Percentiles rank a stretch among this genome's conserved stretches.
Conservation (phyloP, 139 green algal species). For the Micractinium conductrix region DNA sequence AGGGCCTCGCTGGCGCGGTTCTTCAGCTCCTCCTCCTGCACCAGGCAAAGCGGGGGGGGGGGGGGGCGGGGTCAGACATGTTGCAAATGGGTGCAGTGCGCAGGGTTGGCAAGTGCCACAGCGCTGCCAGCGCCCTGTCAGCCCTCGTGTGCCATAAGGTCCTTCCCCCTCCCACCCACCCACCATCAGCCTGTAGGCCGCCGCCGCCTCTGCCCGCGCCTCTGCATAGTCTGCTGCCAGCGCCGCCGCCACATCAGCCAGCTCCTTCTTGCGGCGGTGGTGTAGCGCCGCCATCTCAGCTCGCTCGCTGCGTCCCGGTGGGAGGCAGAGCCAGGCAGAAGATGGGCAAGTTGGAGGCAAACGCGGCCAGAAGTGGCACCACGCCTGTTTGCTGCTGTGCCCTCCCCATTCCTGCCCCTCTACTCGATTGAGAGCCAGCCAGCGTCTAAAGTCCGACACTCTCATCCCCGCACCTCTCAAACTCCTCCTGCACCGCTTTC, state of each 20-base stretch:
- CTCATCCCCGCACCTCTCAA: conserved; percentile 57
- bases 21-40: conserved; percentile 30
- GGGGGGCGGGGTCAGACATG: too few relatives aligned
- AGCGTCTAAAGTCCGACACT: too few relatives aligned
- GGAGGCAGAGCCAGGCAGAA: too few relatives aligned
- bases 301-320: conserved; percentile 57
- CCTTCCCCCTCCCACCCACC: background rate
- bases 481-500: conserved; percentile 71
- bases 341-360: too few relatives aligned
- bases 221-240: conserved; percentile 71
- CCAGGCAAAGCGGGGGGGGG: too few relatives aligned
- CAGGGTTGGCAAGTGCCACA: too few relatives aligned
- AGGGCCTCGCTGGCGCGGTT: conserved; percentile 74
- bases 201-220: conserved; percentile 38
- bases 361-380: too few relatives aligned
- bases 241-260: conserved; percentile 77
- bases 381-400: too few relatives aligned
- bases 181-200: conserved; percentile 27
- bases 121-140: background rate
- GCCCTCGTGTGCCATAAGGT: background rate
- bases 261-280: conserved; percentile 78
- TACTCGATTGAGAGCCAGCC: too few relatives aligned
- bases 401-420: too few relatives aligned
- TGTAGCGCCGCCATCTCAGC: conserved; percentile 72
- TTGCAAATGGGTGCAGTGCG: too few relatives aligned